Evolutionary conservation across 164 flowering plant species (phyloP), one percentile per base, ranked within the genome.

Genomic region (Magnolia changhungtana): DNA sequence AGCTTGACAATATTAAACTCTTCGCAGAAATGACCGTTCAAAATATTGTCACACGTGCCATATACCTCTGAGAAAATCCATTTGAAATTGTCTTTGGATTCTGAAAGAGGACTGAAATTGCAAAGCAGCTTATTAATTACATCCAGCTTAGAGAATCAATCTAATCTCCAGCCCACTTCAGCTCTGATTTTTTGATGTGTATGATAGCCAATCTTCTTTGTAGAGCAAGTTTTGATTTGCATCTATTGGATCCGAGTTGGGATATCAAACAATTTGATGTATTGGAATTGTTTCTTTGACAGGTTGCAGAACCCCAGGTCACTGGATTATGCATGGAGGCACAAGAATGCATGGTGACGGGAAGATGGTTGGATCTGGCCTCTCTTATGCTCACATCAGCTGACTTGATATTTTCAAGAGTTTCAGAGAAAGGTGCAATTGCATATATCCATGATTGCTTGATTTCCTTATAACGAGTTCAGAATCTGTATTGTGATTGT

Each of bases 361-460:
- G 87, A 8, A 86, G 90, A 80, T 94, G 98, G 98, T 75, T 89
- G 81, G 98, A 96, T 75, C 89, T 96, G 88, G 90, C 86, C 0
- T 88, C 94, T 1, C 80, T 94, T 24, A 92, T 94, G 90, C 87
- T 96, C 37, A 87, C 98, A 23, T 90, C 97, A n/a, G 97, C 96
- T 67, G 97, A 96, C 49, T 76, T 94, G 79, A 73, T 92, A 31
- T 92, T 88, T 72, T 81, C 97, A 3, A 91, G 89, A 78, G 91
- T 93, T 8, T 83, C 98, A 0, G 99, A 96, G 63, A 92, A 94
- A 91, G 98, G 99, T 96, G 76, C 13, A 50, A 2, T 58, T 45
- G 16, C 21, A 8, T 71, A 59, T 37, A 29, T 67, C 50, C 3
- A 67, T 67, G 18, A 29, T 19, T 67, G 18, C 21, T 77, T 23